phyloP scores from a whole-genome alignment of 1,139 yeast species.

The Protomyces inouyei region DNA sequence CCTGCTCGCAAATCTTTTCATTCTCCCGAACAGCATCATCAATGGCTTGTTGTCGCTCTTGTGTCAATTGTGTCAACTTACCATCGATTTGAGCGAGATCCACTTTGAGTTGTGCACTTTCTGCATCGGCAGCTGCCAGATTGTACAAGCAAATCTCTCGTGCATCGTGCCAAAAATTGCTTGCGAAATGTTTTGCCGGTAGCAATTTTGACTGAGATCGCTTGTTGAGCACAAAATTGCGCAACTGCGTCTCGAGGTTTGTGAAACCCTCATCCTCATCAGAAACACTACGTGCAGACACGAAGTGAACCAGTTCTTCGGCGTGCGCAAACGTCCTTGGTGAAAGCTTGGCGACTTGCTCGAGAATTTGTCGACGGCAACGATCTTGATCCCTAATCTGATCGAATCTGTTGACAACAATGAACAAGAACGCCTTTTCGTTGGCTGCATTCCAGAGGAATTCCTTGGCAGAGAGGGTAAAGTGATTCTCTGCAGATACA shows the following conservation, averaged over 20 bases:
- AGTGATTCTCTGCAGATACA: slow-evolving; percentile 92
- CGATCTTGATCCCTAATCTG: slow-evolving; percentile 71
- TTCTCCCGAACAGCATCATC: slow-evolving; percentile 2
- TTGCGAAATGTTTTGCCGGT: slow-evolving; percentile 83
- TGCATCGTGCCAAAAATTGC: slow-evolving; percentile 65
- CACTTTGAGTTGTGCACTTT: slow-evolving; percentile 48
- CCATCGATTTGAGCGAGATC: slow-evolving; percentile 30
- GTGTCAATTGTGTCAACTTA: not conserved
- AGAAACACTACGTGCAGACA: slow-evolving; percentile 50
- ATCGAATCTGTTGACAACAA: slow-evolving; percentile 90
- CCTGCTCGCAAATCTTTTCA: slow-evolving; percentile 10
- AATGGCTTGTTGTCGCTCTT: not conserved
- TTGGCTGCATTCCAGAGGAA: slow-evolving; percentile 86
- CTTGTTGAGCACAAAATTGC: slow-evolving; percentile 83
- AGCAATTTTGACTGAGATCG: slow-evolving; percentile 81
- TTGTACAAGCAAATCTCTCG: slow-evolving; percentile 58
- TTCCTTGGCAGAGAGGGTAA: slow-evolving; percentile 89
- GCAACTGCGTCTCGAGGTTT: slow-evolving; percentile 71
- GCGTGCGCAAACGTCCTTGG: slow-evolving; percentile 90
- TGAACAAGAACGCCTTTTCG: slow-evolving; percentile 86
- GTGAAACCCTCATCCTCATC: slow-evolving; percentile 49
- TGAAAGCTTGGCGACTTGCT: slow-evolving; percentile 79
- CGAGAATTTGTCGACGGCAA: slow-evolving; percentile 70
- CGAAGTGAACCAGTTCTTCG: slow-evolving; percentile 88
- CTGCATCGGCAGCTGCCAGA: slow-evolving; percentile 49